Evolutionary conservation across 2,329 filamentous ascomycete species (phyloP).

Genomic region (Phaeosphaeriaceae sp.): DNA sequence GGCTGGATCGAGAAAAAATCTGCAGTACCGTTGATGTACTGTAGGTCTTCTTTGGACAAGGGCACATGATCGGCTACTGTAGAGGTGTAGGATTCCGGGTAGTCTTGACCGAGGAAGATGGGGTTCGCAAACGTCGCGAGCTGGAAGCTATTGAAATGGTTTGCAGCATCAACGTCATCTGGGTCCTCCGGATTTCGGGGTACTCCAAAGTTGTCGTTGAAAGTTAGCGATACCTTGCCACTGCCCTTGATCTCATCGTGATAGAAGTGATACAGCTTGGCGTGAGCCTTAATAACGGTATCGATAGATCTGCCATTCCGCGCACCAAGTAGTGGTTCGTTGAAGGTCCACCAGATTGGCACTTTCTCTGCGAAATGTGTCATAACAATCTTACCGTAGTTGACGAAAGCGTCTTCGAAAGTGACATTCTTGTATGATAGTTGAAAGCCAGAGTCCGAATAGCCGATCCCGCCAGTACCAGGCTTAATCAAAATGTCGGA

Average conservation of each 20-base stretch:
- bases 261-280: constrained; percentile 61
- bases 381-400: constrained; percentile 62
- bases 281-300: constrained; percentile 54
- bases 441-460: constrained; percentile 47
- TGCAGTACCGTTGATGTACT: constrained; percentile 50
- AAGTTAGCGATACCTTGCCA: constrained; percentile 60
- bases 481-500: constrained; percentile 24
- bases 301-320: constrained; percentile 51
- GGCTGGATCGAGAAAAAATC: constrained; percentile 66
- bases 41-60: constrained; percentile 57
- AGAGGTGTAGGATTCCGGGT: constrained; percentile 56
- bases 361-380: constrained; percentile 61
- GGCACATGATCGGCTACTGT: constrained; percentile 49
- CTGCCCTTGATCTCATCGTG: constrained; percentile 60
- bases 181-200: constrained; percentile 47
- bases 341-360: constrained; percentile 62
- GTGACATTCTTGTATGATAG: constrained; percentile 50
- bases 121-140: constrained; percentile 60
- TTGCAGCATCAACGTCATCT: constrained; percentile 54
- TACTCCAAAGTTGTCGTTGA: constrained; percentile 51
- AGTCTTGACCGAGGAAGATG: constrained; percentile 60
- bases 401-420: constrained; percentile 59
- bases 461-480: constrained; percentile 32
- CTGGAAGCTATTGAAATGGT: constrained; percentile 54
- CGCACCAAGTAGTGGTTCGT: constrained; percentile 57